These are phyloP conservation scores for Cyclotella atomus DNA, from an alignment of 108 stramenopile genomes.

Conservation along the genomic window DNA sequence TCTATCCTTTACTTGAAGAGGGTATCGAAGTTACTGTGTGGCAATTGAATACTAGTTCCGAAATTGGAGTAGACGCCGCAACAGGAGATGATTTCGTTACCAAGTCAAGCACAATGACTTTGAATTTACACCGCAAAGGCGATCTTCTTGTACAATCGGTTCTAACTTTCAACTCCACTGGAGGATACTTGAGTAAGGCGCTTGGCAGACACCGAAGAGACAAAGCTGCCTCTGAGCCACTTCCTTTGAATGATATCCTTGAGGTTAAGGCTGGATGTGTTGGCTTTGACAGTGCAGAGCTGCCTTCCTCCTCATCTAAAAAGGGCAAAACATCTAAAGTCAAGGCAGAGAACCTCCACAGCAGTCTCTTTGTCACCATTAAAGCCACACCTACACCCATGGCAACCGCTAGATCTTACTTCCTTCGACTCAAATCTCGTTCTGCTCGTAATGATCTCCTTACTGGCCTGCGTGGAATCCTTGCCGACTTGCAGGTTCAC, in stretches of 20 bases:
- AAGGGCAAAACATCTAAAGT: constrained; percentile 62
- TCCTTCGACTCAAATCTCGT: constrained; percentile 84
- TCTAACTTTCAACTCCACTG: constrained; percentile 76
- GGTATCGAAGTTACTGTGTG: constrained; percentile 90
- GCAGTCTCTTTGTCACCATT: constrained; percentile 85
- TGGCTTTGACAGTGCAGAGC: constrained; percentile 83
- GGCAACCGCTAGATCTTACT: constrained; percentile 78
- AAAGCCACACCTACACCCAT: constrained; percentile 84
- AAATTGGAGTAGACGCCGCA: constrained; percentile 57
- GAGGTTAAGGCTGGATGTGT: constrained; percentile 87
- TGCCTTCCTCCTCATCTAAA: constrained; percentile 69
- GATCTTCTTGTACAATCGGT: constrained; percentile 82
- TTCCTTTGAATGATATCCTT: constrained; percentile 87
- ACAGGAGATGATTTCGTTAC: constrained; percentile 78
- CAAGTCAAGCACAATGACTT: constrained; percentile 80
- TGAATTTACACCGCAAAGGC: constrained; percentile 80
- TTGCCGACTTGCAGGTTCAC: constrained; percentile 87
- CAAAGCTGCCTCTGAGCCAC: constrained; percentile 82
- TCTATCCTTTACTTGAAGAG: constrained; percentile 72
- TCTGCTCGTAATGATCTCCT: constrained; percentile 82
- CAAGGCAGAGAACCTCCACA: constrained; percentile 80
- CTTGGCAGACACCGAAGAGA: constrained; percentile 72
- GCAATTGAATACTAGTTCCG: constrained; percentile 75
- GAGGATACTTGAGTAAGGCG: constrained; percentile 90
- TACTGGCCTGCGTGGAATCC: constrained; percentile 72